Evolutionary conservation across 306 rosid genomes (phyloP).

Genomic region (Cucurbita argyrosperma): DNA sequence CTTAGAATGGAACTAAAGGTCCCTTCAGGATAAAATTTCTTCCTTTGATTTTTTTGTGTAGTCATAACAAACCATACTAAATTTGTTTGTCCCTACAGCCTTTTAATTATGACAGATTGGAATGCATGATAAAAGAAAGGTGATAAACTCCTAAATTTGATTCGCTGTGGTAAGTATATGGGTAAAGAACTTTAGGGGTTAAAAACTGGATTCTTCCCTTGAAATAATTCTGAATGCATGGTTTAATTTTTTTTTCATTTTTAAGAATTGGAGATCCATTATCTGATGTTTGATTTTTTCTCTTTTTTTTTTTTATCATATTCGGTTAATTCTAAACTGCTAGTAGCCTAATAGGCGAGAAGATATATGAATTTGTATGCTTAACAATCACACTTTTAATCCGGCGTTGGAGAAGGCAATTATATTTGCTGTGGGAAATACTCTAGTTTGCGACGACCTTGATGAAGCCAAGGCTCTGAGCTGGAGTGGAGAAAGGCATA

Average conservation of each 20-base stretch:
- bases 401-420: constrained; percentile 89
- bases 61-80: not conserved
- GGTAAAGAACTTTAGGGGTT: not conserved
- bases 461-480: constrained; percentile 86
- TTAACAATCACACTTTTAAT: constrained; percentile 44
- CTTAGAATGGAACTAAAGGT: not conserved
- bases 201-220: not conserved
- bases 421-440: constrained; percentile 91
- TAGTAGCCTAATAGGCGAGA: constrained; percentile 2
- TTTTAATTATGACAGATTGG: not conserved
- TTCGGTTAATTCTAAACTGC: not conserved
- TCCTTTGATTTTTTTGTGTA: not conserved
- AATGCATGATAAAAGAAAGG: not conserved
- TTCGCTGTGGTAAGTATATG: not conserved
- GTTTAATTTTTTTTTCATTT: not conserved
- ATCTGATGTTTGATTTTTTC: not conserved
- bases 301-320: not conserved
- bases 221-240: not conserved
- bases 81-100: not conserved
- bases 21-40: not conserved
- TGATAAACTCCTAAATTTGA: not conserved
- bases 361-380: not conserved
- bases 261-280: not conserved
- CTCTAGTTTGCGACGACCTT: constrained; percentile 92
- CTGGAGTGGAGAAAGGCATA: constrained; percentile 94